phyloP scores from a whole-genome alignment of 2,329 filamentous ascomycete genomes.

The Fusarium anguioides region DNA sequence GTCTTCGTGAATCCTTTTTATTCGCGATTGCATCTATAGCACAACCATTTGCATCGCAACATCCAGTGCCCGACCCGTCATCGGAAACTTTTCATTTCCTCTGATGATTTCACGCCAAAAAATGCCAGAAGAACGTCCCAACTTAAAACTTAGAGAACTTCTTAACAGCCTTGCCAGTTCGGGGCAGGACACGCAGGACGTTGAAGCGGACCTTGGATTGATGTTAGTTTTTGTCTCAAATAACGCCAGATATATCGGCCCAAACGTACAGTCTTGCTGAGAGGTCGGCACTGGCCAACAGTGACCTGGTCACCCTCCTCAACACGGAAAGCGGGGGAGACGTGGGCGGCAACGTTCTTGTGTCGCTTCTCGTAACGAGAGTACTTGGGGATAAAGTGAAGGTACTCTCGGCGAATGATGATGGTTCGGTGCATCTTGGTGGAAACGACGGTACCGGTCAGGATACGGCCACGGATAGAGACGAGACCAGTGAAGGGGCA shows the following conservation, averaged over 20 bases:
- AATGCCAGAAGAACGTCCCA: conserved; percentile 62
- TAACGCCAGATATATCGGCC: background rate
- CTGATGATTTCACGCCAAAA: conserved; percentile 65
- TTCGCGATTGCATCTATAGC: conserved; percentile 59
- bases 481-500: conserved; percentile 99
- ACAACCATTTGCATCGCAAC: conserved; percentile 57
- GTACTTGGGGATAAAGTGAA: conserved; percentile 99
- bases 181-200: conserved; percentile 97
- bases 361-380: conserved; percentile 99
- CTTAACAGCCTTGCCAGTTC: conserved; percentile 98
- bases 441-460: conserved; percentile 98
- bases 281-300: conserved; percentile 98
- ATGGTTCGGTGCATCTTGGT: conserved; percentile 99
- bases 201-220: conserved; percentile 90
- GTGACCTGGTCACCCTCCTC: conserved; percentile 99
- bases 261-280: conserved; percentile 96
- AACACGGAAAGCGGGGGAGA: conserved; percentile 99
- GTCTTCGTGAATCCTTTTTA: conserved; percentile 57
- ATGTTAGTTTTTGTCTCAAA: conserved; percentile 40
- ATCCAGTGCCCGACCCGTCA: conserved; percentile 57
- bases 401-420: conserved; percentile 99
- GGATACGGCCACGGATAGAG: conserved; percentile 99
- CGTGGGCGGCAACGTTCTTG: conserved; percentile 99
- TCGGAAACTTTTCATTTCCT: conserved; percentile 51
- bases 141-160: conserved; percentile 98